Base-by-base conservation (phyloP, 768 basidiomycete species). In the Psilocybe cyanescens region DNA sequence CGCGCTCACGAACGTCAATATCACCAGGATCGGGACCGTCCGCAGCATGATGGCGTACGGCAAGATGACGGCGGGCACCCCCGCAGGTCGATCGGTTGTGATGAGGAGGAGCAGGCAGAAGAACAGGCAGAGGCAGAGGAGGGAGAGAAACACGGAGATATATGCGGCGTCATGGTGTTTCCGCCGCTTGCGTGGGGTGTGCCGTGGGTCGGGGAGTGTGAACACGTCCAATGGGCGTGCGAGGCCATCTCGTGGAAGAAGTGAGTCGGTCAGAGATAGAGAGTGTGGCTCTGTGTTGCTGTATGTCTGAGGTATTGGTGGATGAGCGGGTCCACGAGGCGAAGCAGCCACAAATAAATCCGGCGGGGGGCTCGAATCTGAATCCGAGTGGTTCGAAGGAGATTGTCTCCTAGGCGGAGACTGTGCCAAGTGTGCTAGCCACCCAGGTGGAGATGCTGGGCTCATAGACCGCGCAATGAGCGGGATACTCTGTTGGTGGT, bases 211-310 rank as follows among this genome's bases (percentile, higher is more conserved):
- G 3, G 91, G 92, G 12, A 94, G 80, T 29, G 86, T 86, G 74
- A 94, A 94, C 35, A 88, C 83, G 72, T 90, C 87, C 17, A 86
- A 67, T 4, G 89, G 84, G 51, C 89, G 82, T 19, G 83, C 73
- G 46, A 77, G 77, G 30, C 90, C 90, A 62, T 91, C 91, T 59
- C 91, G 77, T 16, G 91, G 92, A 5, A 94, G 79, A 6, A 94
- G 78, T 3, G 92, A 92, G 68, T 92, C 86, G 3, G 90, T 92
- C n/a, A 94, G 76, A 12, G 89, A 87, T 58, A 89, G 87, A 85
- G 37, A 82, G 75, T 29, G 83, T 48, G 77, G 71, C 56, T 67
- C 66, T 54, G 60, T 70, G 55, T 69, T 65, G 65, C 61, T 77
- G 3, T 79, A 74, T 33, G 81, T 82, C 39, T 77, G 79, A 8